phyloP scores from a whole-genome alignment of 805 yeast species.

The Starmerella apis region DNA sequence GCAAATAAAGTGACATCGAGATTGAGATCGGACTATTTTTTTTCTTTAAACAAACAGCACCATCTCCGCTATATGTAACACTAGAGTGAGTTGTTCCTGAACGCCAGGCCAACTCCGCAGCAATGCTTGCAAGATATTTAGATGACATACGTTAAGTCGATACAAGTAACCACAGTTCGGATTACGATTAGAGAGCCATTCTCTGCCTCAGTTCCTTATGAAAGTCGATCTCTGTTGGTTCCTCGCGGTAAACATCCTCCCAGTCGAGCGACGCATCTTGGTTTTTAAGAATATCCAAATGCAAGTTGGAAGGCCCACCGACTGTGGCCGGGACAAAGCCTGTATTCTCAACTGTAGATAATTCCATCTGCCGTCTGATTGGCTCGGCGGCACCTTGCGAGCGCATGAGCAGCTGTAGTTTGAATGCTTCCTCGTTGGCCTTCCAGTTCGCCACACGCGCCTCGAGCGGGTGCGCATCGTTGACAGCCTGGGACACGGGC shows the following conservation, averaged over 20 bases:
- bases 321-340: conserved; percentile 57
- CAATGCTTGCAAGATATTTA: too few relatives aligned
- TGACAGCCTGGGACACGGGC: conserved; percentile 31
- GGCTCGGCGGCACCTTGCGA: conserved; percentile 91
- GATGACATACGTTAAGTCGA: too few relatives aligned
- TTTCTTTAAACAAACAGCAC: too few relatives aligned
- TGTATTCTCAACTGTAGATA: conserved; percentile 56
- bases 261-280: conserved; percentile 73
- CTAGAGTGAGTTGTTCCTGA: too few relatives aligned
- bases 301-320: conserved; percentile 52
- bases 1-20: too few relatives aligned
- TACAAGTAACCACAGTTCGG: too few relatives aligned
- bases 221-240: conserved; percentile 37
- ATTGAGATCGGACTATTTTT: too few relatives aligned
- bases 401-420: conserved; percentile 68
- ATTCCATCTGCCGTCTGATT: conserved; percentile 81
- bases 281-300: conserved; percentile 67
- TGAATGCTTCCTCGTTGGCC: conserved; percentile 53
- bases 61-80: too few relatives aligned
- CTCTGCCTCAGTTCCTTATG: conserved; percentile 64
- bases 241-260: conserved; percentile 77
- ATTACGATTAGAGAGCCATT: conserved; percentile 31
- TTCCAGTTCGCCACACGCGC: conserved; percentile 71
- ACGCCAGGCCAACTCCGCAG: too few relatives aligned
- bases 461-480: conserved; percentile 66